Conservation (phyloP, 768 basidiomycete genomes). For the button mushroom (Agaricus bisporus) region DNA sequence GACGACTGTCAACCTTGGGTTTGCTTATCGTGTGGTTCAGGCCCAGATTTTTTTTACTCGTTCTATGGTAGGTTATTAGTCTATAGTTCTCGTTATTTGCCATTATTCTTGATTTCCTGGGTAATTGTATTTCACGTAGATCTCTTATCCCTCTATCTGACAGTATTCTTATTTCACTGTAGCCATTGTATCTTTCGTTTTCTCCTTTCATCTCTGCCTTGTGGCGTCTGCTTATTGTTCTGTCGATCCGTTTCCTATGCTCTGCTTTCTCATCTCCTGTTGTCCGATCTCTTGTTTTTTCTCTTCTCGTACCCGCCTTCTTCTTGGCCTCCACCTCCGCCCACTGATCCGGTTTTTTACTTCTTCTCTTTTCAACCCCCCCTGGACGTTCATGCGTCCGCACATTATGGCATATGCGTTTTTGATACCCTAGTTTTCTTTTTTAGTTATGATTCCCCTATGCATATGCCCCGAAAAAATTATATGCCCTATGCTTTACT, state of each 20-base stretch:
- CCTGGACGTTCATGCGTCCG: not conserved
- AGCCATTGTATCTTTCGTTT: slow-evolving; percentile 16
- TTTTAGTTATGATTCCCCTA: not conserved
- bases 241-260: slow-evolving; percentile 9
- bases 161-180: slow-evolving; percentile 6
- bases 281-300: not conserved
- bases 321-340: slow-evolving; percentile 7
- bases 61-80: slow-evolving; percentile 9
- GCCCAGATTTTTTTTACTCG: slow-evolving; percentile 11
- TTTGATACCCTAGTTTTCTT: not conserved
- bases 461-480: slow-evolving; percentile 6
- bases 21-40: slow-evolving; percentile 11
- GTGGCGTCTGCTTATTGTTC: slow-evolving; percentile 10
- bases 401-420: slow-evolving; percentile 9
- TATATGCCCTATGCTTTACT: slow-evolving; percentile 5
- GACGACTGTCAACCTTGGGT: slow-evolving; percentile 16
- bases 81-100: slow-evolving; percentile 3
- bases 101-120: not conserved
- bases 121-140: slow-evolving; percentile 7
- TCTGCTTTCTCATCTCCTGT: slow-evolving; percentile 6
- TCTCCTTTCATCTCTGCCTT: not conserved
- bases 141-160: slow-evolving; percentile 3
- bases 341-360: slow-evolving; percentile 13
- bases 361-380: slow-evolving; percentile 4
- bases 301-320: not conserved